phyloP scores from a whole-genome alignment of 73 alveolate genomes.

The Paramecium biaurelia region DNA sequence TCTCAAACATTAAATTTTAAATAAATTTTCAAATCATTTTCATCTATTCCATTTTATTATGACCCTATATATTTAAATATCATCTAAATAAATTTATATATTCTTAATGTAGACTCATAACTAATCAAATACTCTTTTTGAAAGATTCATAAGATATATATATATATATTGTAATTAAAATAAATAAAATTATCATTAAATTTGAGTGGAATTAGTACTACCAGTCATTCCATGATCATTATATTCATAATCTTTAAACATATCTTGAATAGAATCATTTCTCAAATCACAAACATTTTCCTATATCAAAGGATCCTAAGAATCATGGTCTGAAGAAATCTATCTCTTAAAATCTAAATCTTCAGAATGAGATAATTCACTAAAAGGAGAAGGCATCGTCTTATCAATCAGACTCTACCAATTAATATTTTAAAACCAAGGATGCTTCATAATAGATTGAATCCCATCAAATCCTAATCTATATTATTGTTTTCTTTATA shows the following conservation, averaged over 20 bases:
- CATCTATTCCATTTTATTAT: conserved; percentile 10
- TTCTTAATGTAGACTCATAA: not conserved
- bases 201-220: not conserved
- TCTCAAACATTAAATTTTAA: conserved; percentile 83
- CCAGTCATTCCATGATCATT: not conserved
- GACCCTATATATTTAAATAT: not conserved
- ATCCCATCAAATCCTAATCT: conserved; percentile 91
- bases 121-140: not conserved
- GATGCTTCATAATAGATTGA: conserved; percentile 86
- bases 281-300: not conserved
- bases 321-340: conserved; percentile 27
- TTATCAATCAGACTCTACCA: conserved; percentile 79
- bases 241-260: not conserved
- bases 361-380: conserved; percentile 50
- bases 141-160: not conserved
- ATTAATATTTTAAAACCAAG: conserved; percentile 88
- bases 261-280: not conserved
- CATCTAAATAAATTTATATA: not conserved
- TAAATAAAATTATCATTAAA: not conserved
- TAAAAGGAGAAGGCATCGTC: conserved; percentile 73
- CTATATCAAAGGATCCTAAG: not conserved
- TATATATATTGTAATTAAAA: not conserved
- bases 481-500: conserved; percentile 80
- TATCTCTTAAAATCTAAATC: conserved; percentile 21
- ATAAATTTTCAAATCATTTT: conserved; percentile 26